These are phyloP conservation scores for Plantago elongata DNA, from an alignment of 257 asterid genomes.

Conservation along the genomic window DNA sequence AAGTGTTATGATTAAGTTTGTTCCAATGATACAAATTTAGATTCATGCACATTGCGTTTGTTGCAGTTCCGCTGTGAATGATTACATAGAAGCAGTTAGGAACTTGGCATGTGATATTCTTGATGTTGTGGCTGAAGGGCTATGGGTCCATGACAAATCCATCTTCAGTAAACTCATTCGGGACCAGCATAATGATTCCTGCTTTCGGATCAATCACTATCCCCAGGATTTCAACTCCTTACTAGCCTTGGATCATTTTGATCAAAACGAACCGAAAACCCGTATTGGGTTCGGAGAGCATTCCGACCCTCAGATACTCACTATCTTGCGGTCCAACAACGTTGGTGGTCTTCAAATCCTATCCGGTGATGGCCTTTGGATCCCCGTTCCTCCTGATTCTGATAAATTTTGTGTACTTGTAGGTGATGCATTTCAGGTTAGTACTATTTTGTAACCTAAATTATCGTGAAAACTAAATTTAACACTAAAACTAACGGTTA, in stretches of 20 bases:
- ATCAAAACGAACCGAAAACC: conserved; percentile 7
- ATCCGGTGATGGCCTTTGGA: conserved; percentile 46
- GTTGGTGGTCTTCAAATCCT: conserved; percentile 64
- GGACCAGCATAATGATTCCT: conserved; percentile 53
- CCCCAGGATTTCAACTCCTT: conserved; percentile 26
- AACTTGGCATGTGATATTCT: conserved; percentile 54
- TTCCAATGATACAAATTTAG: not conserved
- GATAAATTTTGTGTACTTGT: conserved; percentile 52
- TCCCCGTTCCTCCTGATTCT: conserved; percentile 53
- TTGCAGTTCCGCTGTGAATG: conserved; percentile 50
- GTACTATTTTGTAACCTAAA: too few relatives aligned
- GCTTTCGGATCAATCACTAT: conserved; percentile 69
- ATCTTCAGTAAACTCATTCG: conserved; percentile 44
- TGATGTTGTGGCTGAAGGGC: conserved; percentile 52
- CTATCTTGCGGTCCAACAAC: conserved; percentile 58
- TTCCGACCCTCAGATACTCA: conserved; percentile 72
- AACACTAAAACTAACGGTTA: too few relatives aligned
- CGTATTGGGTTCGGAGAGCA: conserved; percentile 77
- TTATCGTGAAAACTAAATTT: too few relatives aligned
- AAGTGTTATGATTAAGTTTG: too few relatives aligned
- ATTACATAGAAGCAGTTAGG: conserved; percentile 52
- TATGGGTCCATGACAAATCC: conserved; percentile 32
- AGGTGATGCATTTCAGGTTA: conserved; percentile 46
- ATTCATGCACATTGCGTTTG: not conserved
- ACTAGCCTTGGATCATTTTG: not conserved